phyloP scores from a whole-genome alignment of 805 yeast genomes.

The Saccharomycopsis sp. region DNA sequence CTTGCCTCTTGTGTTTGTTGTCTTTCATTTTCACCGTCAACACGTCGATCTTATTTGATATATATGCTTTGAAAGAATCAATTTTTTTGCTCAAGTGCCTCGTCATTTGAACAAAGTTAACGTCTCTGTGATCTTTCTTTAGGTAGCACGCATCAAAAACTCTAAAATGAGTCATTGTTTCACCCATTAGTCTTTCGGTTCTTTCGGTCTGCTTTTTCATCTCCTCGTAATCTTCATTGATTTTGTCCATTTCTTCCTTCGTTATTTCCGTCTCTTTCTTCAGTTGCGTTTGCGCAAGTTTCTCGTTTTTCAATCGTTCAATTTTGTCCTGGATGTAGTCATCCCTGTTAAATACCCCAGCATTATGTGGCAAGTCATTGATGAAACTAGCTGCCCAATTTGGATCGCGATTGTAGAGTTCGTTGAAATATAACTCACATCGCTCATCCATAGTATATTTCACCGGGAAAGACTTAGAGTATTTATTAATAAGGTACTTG shows the following conservation, averaged over 20 bases:
- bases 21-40: background rate
- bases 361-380: constrained; percentile 21
- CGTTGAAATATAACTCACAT: constrained; percentile 42
- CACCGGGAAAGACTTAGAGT: constrained; percentile 24
- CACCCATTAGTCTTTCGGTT: constrained; percentile 35
- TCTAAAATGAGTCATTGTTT: constrained; percentile 39
- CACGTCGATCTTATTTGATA: background rate
- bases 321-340: constrained; percentile 26
- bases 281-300: constrained; percentile 23
- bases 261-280: constrained; percentile 19
- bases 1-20: background rate
- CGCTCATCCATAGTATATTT: constrained; percentile 29
- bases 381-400: constrained; percentile 36
- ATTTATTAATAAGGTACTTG: constrained; percentile 23
- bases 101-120: constrained; percentile 1
- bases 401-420: constrained; percentile 32
- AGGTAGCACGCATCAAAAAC: constrained; percentile 44
- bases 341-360: constrained; percentile 30
- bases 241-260: constrained; percentile 27
- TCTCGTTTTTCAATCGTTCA: constrained; percentile 28
- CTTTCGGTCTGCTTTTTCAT: constrained; percentile 26
- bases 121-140: constrained; percentile 10
- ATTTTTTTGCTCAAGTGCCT: constrained; percentile 2
- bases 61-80: constrained; percentile 1
- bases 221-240: constrained; percentile 29